Evolutionary conservation across 177 flowering plant genomes (phyloP).

Genomic region (Vitis hybrid): DNA sequence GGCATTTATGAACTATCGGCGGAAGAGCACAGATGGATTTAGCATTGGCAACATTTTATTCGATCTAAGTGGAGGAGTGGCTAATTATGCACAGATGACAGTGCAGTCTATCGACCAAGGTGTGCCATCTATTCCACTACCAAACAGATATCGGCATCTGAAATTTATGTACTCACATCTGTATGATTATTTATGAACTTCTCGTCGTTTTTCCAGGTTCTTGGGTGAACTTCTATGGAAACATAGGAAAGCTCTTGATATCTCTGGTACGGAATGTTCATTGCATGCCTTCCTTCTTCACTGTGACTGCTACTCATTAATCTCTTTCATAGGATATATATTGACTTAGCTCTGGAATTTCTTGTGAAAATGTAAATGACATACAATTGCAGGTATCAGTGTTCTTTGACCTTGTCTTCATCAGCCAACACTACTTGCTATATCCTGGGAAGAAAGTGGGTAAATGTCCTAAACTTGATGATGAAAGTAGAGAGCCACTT

Average conservation of each 20-base stretch:
- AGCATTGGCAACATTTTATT: constrained; percentile 92
- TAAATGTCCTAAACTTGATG: constrained; percentile 6
- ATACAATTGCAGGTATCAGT: constrained; percentile 61
- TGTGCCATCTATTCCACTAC: constrained; percentile 20
- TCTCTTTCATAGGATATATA: too few species aligned
- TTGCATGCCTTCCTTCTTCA: neutral
- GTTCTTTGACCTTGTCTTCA: constrained; percentile 75
- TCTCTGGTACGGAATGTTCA: constrained; percentile 60
- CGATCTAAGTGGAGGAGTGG: constrained; percentile 76
- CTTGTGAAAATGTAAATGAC: too few species aligned
- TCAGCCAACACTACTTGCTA: constrained; percentile 73
- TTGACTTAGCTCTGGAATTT: too few species aligned
- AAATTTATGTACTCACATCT: neutral
- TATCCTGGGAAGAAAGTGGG: constrained; percentile 46
- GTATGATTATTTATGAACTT: constrained; percentile 1
- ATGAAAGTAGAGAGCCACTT: constrained; percentile 30
- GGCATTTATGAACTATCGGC: constrained; percentile 78
- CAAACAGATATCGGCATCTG: neutral
- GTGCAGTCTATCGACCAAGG: constrained; percentile 92
- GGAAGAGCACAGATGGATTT: constrained; percentile 92
- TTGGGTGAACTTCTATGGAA: constrained; percentile 85
- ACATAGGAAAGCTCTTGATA: constrained; percentile 81
- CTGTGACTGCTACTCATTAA: neutral
- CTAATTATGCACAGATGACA: constrained; percentile 81
- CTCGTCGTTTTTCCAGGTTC: constrained; percentile 56